Evolutionary conservation across 768 basidiomycete species (phyloP).

Genomic region (Crassisporium funariophilum): DNA sequence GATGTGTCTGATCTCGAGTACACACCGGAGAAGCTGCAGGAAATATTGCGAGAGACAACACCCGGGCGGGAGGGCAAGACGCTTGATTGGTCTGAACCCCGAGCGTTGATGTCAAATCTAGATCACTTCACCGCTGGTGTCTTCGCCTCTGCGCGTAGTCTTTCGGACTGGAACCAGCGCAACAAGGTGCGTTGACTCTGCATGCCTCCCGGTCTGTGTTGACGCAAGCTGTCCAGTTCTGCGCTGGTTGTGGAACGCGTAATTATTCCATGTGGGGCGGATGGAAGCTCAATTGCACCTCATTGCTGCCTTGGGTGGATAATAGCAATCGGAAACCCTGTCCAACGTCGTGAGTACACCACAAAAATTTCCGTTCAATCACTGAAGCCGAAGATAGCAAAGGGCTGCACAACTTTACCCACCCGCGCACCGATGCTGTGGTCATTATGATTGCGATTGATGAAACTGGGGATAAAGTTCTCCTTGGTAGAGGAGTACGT

Average conservation of each 20-base stretch:
- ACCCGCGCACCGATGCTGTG: constrained; percentile 84
- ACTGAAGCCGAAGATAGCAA: constrained; percentile 43
- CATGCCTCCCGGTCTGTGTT: neutral
- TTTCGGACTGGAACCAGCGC: constrained; percentile 92
- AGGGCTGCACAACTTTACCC: constrained; percentile 85
- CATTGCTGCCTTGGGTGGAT: constrained; percentile 75
- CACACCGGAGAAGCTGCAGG: constrained; percentile 32
- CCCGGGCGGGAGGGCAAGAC: constrained; percentile 40
- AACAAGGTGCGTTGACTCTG: constrained; percentile 61
- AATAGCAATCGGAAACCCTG: constrained; percentile 66
- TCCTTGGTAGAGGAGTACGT: constrained; percentile 85
- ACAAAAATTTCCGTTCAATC: neutral
- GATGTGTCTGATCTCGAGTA: constrained; percentile 62
- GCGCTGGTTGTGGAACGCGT: constrained; percentile 81
- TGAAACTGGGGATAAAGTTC: constrained; percentile 75
- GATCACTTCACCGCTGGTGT: constrained; percentile 70
- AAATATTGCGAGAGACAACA: constrained; percentile 40
- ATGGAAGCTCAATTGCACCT: constrained; percentile 88
- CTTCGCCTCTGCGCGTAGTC: constrained; percentile 74
- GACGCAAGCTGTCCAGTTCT: constrained; percentile 83
- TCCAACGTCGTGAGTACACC: constrained; percentile 59
- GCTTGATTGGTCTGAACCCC: constrained; percentile 66
- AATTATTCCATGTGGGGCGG: constrained; percentile 92
- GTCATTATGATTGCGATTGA: constrained; percentile 91
- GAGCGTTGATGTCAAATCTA: constrained; percentile 56